Evolutionary conservation across 352 stramenopile species (phyloP), one percentile per base, ranked within the genome.

Genomic region (Globisporangium middletonii): DNA sequence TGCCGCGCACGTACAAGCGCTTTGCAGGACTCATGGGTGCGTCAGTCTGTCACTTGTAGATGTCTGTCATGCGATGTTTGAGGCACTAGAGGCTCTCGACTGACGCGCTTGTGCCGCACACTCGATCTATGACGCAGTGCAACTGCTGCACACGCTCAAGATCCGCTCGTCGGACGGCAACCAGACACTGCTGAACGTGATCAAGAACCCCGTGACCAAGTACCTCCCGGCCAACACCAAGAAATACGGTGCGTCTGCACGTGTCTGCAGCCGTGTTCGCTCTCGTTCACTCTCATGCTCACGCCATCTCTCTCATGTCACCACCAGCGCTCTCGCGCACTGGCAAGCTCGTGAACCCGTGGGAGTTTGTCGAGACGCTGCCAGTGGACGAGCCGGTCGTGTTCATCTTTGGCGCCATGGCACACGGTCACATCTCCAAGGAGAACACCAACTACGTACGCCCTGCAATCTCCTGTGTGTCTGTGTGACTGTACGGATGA

Each of bases 141-240:
- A 99, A 88, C 71, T 99, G 58, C 85, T 99, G 23, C 97, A 99
- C 81, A 99, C 98, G 79, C 91, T 99, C 72, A 99, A 99, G 79
- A 99, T 99, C 70, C 96, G 97, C 59, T 98, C 97, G 52, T 96
- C 92, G n/a, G 92, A 98, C 57, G 88, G 91, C 59, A 97, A 94
- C 57, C 90, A 97, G 37, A 99, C 93, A 47, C 79, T 99, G 42
- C 86, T 99, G 60, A 99, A 98, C 64, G 96, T 99, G 37, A 98
- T 99, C 67, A 99, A 99, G 72, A 99, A 99, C 84, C 97, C 97
- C 6, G 86, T 99, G 61, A 97, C 96, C 54, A 88, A 95, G 70
- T 88, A 99, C 81, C 79, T 99, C 35, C 96, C 96, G 15, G 85
- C 97, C 28, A 98, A 97, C 65, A 94, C 79, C 57, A 88, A 88